Conservation (phyloP, 768 basidiomycete species). For the Mrakia blollopis region DNA sequence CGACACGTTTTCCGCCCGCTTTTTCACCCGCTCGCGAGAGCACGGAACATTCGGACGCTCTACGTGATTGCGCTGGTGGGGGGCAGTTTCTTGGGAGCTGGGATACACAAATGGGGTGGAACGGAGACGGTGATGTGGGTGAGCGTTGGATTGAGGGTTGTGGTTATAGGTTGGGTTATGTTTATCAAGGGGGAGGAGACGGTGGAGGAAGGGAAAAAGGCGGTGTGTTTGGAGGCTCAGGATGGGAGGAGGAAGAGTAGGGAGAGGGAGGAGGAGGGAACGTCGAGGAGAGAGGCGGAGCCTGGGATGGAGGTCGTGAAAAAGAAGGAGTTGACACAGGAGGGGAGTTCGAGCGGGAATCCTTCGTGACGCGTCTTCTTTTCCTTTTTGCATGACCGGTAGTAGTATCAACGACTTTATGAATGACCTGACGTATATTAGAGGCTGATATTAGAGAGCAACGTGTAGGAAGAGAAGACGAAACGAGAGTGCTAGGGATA, state of each 20-base stretch:
- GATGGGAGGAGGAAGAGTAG: background rate
- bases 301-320: too few species aligned
- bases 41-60: conserved; percentile 1
- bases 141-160: background rate
- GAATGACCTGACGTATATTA: background rate
- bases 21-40: background rate
- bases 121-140: conserved; percentile 16
- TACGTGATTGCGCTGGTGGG: conserved; percentile 22
- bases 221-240: background rate
- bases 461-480: background rate
- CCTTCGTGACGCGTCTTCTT: too few species aligned
- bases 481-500: background rate
- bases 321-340: too few species aligned
- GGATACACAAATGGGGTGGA: background rate
- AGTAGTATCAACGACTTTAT: too few species aligned
- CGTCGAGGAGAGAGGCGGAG: background rate
- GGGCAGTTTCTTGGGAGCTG: conserved; percentile 12
- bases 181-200: background rate
- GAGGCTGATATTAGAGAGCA: background rate
- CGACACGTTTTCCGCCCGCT: background rate
- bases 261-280: background rate
- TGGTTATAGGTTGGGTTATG: background rate
- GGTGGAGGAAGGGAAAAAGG: background rate
- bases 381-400: too few species aligned
- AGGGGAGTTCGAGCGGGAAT: too few species aligned